These are phyloP conservation scores for Rhodotorula graminis DNA, from an alignment of 768 basidiomycete genomes.

Conservation along the genomic window DNA sequence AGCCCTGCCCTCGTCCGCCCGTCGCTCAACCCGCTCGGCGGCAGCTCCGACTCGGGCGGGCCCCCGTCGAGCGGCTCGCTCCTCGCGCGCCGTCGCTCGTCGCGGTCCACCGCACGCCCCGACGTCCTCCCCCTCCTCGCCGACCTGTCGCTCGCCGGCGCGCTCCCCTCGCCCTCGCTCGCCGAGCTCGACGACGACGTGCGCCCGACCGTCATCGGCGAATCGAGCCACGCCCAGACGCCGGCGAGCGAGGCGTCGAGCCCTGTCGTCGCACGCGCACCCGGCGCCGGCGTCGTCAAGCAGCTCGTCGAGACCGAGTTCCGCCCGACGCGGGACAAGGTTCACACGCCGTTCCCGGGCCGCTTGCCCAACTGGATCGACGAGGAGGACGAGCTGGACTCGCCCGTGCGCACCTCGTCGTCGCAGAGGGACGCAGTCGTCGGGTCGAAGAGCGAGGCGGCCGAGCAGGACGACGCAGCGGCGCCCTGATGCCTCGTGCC, in stretches of 20 bases:
- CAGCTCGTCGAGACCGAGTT: not conserved
- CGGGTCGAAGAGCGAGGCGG: not conserved
- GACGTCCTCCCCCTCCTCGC: slow-evolving; percentile 10
- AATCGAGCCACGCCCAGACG: slow-evolving; percentile 12
- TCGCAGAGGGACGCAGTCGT: slow-evolving; percentile 1
- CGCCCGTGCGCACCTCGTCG: not conserved
- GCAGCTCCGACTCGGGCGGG: not conserved
- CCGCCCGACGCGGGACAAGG: slow-evolving; percentile 3
- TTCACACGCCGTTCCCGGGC: slow-evolving; percentile 24
- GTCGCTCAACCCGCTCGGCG: not conserved
- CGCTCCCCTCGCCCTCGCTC: slow-evolving; percentile 10
- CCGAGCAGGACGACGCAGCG: not conserved
- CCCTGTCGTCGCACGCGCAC: not conserved
- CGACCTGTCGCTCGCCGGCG: slow-evolving; percentile 9
- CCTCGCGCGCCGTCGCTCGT: slow-evolving; percentile 15
- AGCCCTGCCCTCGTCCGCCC: not conserved
- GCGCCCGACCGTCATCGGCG: slow-evolving; percentile 13
- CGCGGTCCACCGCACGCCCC: not conserved
- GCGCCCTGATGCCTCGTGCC: too few relatives aligned
- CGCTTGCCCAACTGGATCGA: slow-evolving; percentile 12
- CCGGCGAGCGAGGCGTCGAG: slow-evolving; percentile 3
- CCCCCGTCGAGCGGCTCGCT: not conserved
- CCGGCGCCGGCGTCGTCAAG: too few relatives aligned
- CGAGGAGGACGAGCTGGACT: slow-evolving; percentile 12
- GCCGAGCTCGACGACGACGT: slow-evolving; percentile 27